Evolutionary conservation across 768 basidiomycete genomes (phyloP).

Genomic region (Lactifluus subvellereus): DNA sequence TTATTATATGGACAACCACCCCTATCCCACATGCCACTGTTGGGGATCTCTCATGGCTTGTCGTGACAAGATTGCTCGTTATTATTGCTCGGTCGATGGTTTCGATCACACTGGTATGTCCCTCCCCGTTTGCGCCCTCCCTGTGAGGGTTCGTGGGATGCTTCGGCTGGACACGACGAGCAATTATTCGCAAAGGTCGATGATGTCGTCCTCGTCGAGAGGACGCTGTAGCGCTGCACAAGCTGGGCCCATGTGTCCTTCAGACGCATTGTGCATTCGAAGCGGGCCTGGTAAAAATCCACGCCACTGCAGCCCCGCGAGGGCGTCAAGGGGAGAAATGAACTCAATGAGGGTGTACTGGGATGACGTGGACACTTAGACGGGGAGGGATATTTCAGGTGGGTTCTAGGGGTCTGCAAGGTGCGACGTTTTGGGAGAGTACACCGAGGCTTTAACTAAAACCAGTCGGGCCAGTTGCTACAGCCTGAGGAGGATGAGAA

Average conservation of each 20-base stretch:
- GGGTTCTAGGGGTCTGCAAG: conserved; percentile 19
- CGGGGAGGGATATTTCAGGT: conserved; percentile 34
- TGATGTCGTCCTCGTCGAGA: conserved; percentile 74
- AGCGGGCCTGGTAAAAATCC: conserved; percentile 49
- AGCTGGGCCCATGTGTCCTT: conserved; percentile 61
- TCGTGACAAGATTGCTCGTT: no score
- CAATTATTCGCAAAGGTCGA: conserved; percentile 44
- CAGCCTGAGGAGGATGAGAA: not conserved
- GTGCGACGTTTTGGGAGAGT: conserved; percentile 5
- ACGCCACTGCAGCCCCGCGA: conserved; percentile 26
- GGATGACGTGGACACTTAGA: conserved; percentile 46
- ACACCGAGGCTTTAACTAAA: conserved; percentile 13
- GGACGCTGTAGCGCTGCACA: conserved; percentile 58
- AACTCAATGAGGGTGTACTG: conserved; percentile 38
- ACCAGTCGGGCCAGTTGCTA: not conserved
- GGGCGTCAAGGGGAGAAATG: conserved; percentile 27
- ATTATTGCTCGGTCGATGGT: no score
- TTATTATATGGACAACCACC: no score
- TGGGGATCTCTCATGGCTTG: no score
- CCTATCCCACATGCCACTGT: no score
- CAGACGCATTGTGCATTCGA: conserved; percentile 52
- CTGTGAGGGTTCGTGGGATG: no score
- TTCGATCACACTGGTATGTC: no score
- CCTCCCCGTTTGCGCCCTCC: no score
- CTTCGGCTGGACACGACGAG: no score